Base-by-base conservation (phyloP, 1,139 yeast species). In the Geotrichum citri-aurantii region DNA sequence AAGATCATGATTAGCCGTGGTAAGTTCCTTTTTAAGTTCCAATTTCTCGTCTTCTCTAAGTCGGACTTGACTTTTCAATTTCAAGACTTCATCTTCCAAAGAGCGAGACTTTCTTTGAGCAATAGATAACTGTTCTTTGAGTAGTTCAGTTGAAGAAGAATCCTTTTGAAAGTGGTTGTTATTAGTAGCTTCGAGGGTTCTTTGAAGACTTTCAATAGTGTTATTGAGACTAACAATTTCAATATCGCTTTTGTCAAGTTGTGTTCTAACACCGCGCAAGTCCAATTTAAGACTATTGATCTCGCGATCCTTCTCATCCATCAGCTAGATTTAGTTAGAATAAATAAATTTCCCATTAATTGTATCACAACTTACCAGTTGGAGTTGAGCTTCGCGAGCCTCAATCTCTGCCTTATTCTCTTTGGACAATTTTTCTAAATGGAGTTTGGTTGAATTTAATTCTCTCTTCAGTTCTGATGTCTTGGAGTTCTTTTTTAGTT, bases 281-380 rank as follows among this genome's bases (percentile, higher is more conserved):
- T 57, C 59, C 6, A 57, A 44, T 23, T 50, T 53, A 11, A 49
- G 52, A 8, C 56, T 56, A 23, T 56, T 57, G 14, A 48, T 46
- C 19, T 52, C 56, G 10, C 59, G 55, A 11, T 57, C 59, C 19
- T 52, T 50, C 23, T 63, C 67, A 56, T 54, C 70, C 63, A 58
- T 63, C 52, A 57, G 61, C 56, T 56, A 65, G 52, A 44, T 66
- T 62, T 50, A 68, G 62, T 8, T 37, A 37, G 44, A n/a, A 37
- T n/a, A 37, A 7, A 14, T 17, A 8, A 37, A 14, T 37, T 17
- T n/a, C 14, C 14, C n/a, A 12, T 2, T 1, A 37, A 37, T n/a
- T n/a, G 7, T 10, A 37, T n/a, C 44, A n/a, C 7, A 37, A 37
- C 44, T 37, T 37, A 37, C 44, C 19, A 37, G 17, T 37, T 37